phyloP scores from a whole-genome alignment of 2,329 filamentous ascomycete genomes.

The Penicillium hesseltinei region DNA sequence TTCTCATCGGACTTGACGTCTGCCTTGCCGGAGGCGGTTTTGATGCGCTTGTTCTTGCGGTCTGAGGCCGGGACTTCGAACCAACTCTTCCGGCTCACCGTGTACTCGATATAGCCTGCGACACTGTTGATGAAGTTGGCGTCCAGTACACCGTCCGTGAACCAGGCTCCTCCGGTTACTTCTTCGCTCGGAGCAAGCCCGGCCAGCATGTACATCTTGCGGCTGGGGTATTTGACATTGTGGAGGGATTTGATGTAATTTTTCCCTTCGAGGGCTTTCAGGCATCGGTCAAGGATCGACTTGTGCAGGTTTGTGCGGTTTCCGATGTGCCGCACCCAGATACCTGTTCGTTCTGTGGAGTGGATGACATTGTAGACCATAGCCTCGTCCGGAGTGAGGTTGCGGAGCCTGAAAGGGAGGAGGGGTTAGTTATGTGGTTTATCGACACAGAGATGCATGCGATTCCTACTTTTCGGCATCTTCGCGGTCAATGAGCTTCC shows the following conservation, averaged over 20 bases:
- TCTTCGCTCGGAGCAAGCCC: constrained; percentile 82
- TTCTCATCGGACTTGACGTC: constrained; percentile 34
- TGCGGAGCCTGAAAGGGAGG: constrained; percentile 35
- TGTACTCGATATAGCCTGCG: constrained; percentile 69
- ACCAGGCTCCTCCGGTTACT: constrained; percentile 92
- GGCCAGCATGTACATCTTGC: constrained; percentile 95
- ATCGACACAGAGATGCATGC: neutral
- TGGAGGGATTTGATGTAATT: constrained; percentile 85
- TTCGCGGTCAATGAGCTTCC: constrained; percentile 49
- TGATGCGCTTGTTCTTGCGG: constrained; percentile 44
- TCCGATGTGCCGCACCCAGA: constrained; percentile 87
- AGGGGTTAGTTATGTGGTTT: constrained; percentile 7
- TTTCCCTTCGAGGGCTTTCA: constrained; percentile 81
- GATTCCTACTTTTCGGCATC: constrained; percentile 48
- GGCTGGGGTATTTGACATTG: constrained; percentile 83
- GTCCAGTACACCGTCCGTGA: constrained; percentile 86
- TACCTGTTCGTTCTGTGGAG: constrained; percentile 76
- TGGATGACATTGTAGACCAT: constrained; percentile 90
- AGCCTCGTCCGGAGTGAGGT: constrained; percentile 66
- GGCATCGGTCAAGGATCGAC: constrained; percentile 71
- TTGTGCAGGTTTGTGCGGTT: constrained; percentile 79
- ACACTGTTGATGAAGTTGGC: constrained; percentile 80
- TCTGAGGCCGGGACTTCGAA: constrained; percentile 50
- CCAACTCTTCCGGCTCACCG: constrained; percentile 70
- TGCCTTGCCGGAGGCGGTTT: constrained; percentile 34